Evolutionary conservation across 2,329 filamentous ascomycete species (phyloP), one percentile per base, ranked within the genome.

Genomic region (Blastomyces silverae): DNA sequence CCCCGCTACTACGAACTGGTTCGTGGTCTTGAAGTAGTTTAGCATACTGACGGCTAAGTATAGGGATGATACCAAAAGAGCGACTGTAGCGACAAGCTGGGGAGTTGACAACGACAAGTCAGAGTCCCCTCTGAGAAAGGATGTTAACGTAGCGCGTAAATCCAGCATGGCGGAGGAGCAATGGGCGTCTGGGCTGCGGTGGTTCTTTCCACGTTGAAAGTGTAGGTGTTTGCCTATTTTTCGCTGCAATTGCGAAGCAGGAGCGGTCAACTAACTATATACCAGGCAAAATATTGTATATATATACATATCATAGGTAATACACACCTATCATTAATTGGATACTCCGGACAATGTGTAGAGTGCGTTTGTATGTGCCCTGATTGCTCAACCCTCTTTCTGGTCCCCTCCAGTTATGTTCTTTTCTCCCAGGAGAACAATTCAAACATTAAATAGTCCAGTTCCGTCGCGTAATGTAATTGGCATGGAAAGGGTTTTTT

Each of bases 1-100:
- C 75, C 91, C 91, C 71, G 92, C 87, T 13, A 97, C 90, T 61
- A 87, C 85, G 80, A 97, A 91, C 67, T 91, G 84, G 74, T 96
- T 91, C 70, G 84, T 88, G 58, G 69, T 65, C 13, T 70, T 69
- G 63, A 77, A 60, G 59, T 50, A 74, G 57, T 77, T 74, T 65
- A 78, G 70, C 78, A 80, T 78, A 55, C 74, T 75, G 69, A 70
- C 70, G 56, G 73, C 62, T 57, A 71, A 69, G 64, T 75, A 78
- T 62, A 74, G 65, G 64, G 78, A 70, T 59, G 74, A 61, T 61
- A 71, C 70, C 53, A 66, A 68, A 62, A 67, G 64, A 63, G 46
- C 61, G 50, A 62, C 56, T 17, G 59, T 55, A 61, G 62, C 37
- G 48, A 42, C 64, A 25, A 68, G 50, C 46, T 68, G 61, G 39